Base-by-base conservation (phyloP, 192 early-diverging fungal species). In the Dispira simplex region DNA sequence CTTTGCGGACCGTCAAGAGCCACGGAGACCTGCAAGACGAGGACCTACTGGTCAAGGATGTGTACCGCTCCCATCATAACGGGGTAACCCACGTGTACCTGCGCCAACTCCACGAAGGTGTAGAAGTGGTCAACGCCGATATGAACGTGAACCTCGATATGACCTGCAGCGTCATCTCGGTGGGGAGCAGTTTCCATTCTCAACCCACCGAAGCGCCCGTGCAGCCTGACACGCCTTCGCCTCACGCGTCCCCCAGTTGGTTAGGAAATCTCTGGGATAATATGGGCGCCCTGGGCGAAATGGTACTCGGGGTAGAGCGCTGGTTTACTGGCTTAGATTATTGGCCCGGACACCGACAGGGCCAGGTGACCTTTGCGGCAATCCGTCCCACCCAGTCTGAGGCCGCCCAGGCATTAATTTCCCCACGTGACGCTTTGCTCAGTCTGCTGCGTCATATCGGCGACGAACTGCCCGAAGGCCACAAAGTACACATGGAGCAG, bases 41-140 rank as follows among this genome's bases (percentile, higher is more conserved):
- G 3, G 43, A 46, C 43, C 4, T 62, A 0, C 3, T 62, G 5
- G 80, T 91, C 62, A 81, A 86, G 55, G 81, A 82, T 70, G 69
- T 80, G 12, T 88, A 90, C 71, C 76, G 70, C 16, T 85, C 87
- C 12, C 71, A 81, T 11, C 80, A 82, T 66, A 85, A 81, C n/a
- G 83, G 82, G 21, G 71, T 93, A 8, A 85, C 90, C n/a, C 91
- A 94, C 68, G 85, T 94, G 12, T 87, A 94, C 68, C 66, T 90
- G 13, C 83, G 84, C 49, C 93, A 97, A 66, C 63, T 76, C 9
- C 66, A 82, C 46, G 66, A 87, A 62, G 91, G 85, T 12, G 49
- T 90, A 8, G 77, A 82, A 63, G 81, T 97, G 12, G 70, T 80
- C 26, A 97, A 94, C 70, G 88, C 81, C 46, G 85, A 93, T 67